Evolutionary conservation across 192 early-diverging fungal species (phyloP), one percentile per base, ranked within the genome.

Genomic region (Umbelopsis isabellina): DNA sequence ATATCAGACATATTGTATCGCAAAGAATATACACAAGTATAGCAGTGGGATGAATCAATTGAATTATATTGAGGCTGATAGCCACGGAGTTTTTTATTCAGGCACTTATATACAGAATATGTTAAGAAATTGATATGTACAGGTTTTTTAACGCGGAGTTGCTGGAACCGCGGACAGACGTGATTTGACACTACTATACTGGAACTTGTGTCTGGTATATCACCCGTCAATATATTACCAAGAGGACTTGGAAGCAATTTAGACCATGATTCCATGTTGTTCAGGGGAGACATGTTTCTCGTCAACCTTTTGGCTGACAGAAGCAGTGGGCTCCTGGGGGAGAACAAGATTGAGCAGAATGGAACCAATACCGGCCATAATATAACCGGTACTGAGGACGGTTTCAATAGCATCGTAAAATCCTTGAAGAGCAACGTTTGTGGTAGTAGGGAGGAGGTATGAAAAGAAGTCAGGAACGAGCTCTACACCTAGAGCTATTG

Each of bases 401-500:
- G 80, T 84, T 22, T 79, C 71, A 20, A 73, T 72, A 37, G 82
- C 76, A 52, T 78, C 77, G 27, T 79, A 71, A 21, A 84, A 75
- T 1, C 82, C 82, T 37, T 76, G 41, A 1, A 80, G 33, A 41
- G 71, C 52, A 20, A 66, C 71, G n/a, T 77, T 77, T 13, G 58
- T 23, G 41, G 21, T 64, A 75, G 75, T 27, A 64, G 16, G 13
- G 66, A 72, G 41, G 73, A 23, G 23, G 53, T 71, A 77, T 4
- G 64, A 61, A 25, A 74, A 35, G 46, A 80, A 75, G 50, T 72
- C 55, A 4, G 83, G 83, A 44, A 80, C 69, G 16, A 86, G 49
- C 18, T 72, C 72, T 1, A 86, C 85, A 52, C 85, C 85, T 16
- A 86, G 51, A 0, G 82, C 85, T 3, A 86, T 51, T 3, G 83